Evolutionary conservation across 768 basidiomycete species (phyloP).

Genomic region (Boletus sp.): DNA sequence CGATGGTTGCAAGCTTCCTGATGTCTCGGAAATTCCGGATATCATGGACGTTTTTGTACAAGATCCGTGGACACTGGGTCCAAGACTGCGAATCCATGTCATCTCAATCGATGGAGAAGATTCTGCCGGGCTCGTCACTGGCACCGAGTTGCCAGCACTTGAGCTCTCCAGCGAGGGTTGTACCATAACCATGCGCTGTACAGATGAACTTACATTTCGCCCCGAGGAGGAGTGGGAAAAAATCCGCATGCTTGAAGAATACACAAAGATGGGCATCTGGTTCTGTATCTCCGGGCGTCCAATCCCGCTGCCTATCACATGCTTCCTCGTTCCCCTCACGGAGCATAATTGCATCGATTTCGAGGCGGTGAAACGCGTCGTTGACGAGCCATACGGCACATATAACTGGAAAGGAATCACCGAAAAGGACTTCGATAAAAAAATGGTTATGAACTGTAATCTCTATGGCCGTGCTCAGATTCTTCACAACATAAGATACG

Average conservation of each 20-base stretch:
- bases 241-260: slow-evolving; percentile 57
- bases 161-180: slow-evolving; percentile 39
- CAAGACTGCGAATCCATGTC: slow-evolving; percentile 60
- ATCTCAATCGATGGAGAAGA: slow-evolving; percentile 48
- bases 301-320: slow-evolving; percentile 47
- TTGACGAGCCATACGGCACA: slow-evolving; percentile 48
- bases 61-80: slow-evolving; percentile 63
- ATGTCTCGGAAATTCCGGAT: slow-evolving; percentile 45
- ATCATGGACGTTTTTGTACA: slow-evolving; percentile 58
- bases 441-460: slow-evolving; percentile 54
- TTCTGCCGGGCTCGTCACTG: slow-evolving; percentile 65
- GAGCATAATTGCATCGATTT: slow-evolving; percentile 53
- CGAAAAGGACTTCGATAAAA: slow-evolving; percentile 45
- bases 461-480: slow-evolving; percentile 54
- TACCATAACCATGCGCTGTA: slow-evolving; percentile 39
- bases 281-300: slow-evolving; percentile 60
- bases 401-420: slow-evolving; percentile 54
- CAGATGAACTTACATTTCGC: slow-evolving; percentile 46
- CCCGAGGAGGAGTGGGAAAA: slow-evolving; percentile 45
- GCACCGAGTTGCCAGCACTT: slow-evolving; percentile 48
- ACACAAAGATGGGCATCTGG: slow-evolving; percentile 59
- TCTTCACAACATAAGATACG: slow-evolving; percentile 56
- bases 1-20: slow-evolving; percentile 44
- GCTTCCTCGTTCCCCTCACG: slow-evolving; percentile 68
- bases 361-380: slow-evolving; percentile 46